Base-by-base conservation (phyloP, 192 early-diverging fungal species). In the Haplosporangium gracile region DNA sequence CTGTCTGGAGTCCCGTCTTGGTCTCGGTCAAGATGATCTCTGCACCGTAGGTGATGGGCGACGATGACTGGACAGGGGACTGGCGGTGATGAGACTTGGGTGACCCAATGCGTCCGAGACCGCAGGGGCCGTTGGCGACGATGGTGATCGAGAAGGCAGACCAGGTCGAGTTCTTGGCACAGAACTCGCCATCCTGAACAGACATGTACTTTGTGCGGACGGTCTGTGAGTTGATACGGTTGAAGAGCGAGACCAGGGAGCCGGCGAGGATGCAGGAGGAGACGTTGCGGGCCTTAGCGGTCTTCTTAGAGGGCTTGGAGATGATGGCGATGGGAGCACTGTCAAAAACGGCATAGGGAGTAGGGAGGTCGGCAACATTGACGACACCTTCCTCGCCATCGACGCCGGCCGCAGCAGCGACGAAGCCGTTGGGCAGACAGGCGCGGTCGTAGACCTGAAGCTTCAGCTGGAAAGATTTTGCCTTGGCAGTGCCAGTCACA, bases 271-370 rank as follows among this genome's bases (percentile, higher is more conserved):
- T 95, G 77, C 96, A 95, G 1, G 92, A 92, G 2, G 94, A 95
- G 45, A 92, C 90, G 88, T 96, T 95, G 78, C 94, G 91, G 10
- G 95, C 94, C 89, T 96, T 96, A 65, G 95, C 94, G 0, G 95
- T 96, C 89, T 97, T 98, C 85, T 97, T 97, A 69, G 95, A 96
- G 18, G 97, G 97, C 88, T 98, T 98, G 71, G 96, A 97, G 38
- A 98, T 97, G 72, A 97, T 96, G 24, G 92, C 88, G 68, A 98
- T 93, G 10, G 96, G 93, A 8, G 89, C 88, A 11, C 95, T 95
- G 80, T 95, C 92, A 55, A 96, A 93, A 11, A 90, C 90, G 7
- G 92, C 92, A 79, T 92, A 93, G 10, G 92, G 89, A 72, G 86
- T 81, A 9, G 78, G 79, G 7, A 80, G 42, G 32, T 86, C 84